Base-by-base conservation (phyloP, 148 eudicot species). In the Chenopodium berlandieri region DNA sequence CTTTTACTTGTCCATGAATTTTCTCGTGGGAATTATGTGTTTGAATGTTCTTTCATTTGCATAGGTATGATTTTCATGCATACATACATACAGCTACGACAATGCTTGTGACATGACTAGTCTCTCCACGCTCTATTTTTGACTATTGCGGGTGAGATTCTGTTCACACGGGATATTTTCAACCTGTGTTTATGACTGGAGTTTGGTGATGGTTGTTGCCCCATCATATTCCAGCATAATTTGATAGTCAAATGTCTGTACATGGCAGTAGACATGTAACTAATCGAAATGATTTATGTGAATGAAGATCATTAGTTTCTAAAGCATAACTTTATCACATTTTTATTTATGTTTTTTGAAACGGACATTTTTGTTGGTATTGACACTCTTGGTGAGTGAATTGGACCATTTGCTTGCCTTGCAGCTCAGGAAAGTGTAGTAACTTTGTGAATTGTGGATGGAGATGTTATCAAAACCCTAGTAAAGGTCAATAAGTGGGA, bases 401-500 rank as follows among this genome's bases (percentile, higher is more conserved):
- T 73, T 44, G 47, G 30, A 52, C 75, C 63, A 31, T 75, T 80
- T 32, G 77, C 67, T 80, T 76, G 80, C 77, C 77, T 82, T 84
- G 40, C 70, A 68, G 72, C 64, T 44, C 76, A 63, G 67, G 66
- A 65, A 58, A 63, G 27, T 5, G 13, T 46, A 20, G 37, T 79
- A 54, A 73, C 23, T 12, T 44, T 19, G 40, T 27, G 19, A 31
- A 76, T 48, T 46, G 31, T 68, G 82, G 13, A 30, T 74, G 27
- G 56, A 52, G 48, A 54, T 64, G 79, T 50, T 44, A 74, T 82
- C 72, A 78, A 75, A 64, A 58, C 75, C 8, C 44, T 40, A 40
- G 44, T 34, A 19, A 62, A 70, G 62, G 82, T 75, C 76, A 82
- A 69, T 46, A 74, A 80, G 88, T 85, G 85, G 90, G 90, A 23